Evolutionary conservation across 257 asterid species (phyloP).

Genomic region (Verbena officinalis): DNA sequence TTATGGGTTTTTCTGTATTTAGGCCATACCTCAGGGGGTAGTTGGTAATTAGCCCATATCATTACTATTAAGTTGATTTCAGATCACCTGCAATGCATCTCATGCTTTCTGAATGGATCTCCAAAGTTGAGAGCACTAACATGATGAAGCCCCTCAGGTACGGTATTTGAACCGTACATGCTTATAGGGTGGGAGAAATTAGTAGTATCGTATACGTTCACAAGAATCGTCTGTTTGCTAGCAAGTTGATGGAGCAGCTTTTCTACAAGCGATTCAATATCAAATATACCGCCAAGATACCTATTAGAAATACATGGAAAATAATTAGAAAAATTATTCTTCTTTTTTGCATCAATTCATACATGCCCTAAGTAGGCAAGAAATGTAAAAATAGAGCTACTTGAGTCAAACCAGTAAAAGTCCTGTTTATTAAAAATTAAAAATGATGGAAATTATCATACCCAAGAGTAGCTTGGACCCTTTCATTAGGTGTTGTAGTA

Average conservation of each 20-base stretch:
- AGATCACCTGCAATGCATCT: constrained; percentile 93
- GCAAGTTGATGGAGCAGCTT: constrained; percentile 98
- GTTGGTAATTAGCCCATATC: too few relatives aligned
- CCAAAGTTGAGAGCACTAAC: constrained; percentile 89
- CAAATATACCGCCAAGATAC: constrained; percentile 97
- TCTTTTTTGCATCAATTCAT: too few relatives aligned
- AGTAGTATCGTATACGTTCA: constrained; percentile 83
- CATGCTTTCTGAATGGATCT: constrained; percentile 92
- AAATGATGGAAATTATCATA: constrained; percentile 35
- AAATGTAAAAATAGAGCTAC: constrained; percentile 14
- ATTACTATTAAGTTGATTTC: not conserved
- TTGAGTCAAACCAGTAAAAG: not conserved
- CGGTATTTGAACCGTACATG: constrained; percentile 79
- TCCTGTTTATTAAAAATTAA: not conserved
- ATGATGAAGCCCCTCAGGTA: constrained; percentile 52
- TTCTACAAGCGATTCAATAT: constrained; percentile 94
- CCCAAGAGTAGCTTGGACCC: constrained; percentile 87
- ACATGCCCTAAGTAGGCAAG: not conserved
- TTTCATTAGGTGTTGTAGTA: constrained; percentile 70
- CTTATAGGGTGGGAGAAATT: constrained; percentile 72
- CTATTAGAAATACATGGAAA: constrained; percentile 37
- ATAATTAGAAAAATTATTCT: too few relatives aligned
- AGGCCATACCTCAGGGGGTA: too few relatives aligned
- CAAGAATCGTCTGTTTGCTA: constrained; percentile 90
- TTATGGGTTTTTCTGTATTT: too few relatives aligned